Conservation (phyloP, 2,329 filamentous ascomycete genomes). For the Colletotrichum camelliae region DNA sequence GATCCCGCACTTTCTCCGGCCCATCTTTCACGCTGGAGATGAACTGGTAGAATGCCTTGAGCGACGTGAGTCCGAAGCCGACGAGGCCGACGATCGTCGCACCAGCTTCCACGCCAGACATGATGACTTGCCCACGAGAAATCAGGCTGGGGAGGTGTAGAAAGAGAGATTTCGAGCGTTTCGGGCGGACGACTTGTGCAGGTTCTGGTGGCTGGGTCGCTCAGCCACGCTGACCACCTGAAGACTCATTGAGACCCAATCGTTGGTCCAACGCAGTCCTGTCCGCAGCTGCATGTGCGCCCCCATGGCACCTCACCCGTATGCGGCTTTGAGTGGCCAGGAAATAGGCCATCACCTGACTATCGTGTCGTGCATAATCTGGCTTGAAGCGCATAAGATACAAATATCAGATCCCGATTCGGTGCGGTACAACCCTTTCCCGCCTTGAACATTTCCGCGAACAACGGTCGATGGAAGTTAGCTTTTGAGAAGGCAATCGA, state of each 20-base stretch:
- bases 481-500: rapidly evolving
- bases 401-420: background rate
- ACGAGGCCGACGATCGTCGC: background rate
- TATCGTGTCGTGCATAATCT: rapidly evolving
- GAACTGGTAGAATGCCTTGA: background rate
- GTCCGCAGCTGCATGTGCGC: background rate
- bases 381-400: rapidly evolving
- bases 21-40: background rate
- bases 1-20: background rate
- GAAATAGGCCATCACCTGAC: background rate
- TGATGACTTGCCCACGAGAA: background rate
- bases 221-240: background rate
- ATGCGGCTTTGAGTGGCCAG: background rate
- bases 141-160: background rate
- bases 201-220: rapidly evolving
- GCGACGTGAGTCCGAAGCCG: background rate
- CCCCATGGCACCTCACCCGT: background rate
- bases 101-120: background rate
- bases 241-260: rapidly evolving
- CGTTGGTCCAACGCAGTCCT: background rate
- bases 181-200: background rate
- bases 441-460: background rate
- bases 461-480: background rate
- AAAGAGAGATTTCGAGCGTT: rapidly evolving
- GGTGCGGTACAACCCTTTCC: background rate